A percentile compares a stretch with the other conserved stretches of the same genome.
These are phyloP conservation scores for Coffea canephora DNA, from an alignment of 257 asterid genomes.

Conservation along the genomic window DNA sequence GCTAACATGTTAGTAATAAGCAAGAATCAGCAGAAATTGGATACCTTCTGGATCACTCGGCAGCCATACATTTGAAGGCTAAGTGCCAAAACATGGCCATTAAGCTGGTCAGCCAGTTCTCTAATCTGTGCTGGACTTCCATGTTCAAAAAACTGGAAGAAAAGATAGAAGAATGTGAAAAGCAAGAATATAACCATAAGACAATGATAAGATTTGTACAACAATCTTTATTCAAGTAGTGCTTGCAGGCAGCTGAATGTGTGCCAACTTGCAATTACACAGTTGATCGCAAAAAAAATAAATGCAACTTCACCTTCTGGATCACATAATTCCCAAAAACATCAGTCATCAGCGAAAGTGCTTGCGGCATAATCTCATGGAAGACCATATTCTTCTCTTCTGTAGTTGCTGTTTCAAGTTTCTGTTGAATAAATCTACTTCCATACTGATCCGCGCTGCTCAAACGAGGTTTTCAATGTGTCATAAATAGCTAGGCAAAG, in stretches of 20 bases:
- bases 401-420: slow-evolving; percentile 67
- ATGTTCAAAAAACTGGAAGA: slow-evolving; percentile 71
- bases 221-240: background rate
- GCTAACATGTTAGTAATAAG: background rate
- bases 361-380: slow-evolving; percentile 72
- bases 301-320: slow-evolving; percentile 57
- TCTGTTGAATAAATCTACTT: slow-evolving; percentile 84
- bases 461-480: slow-evolving; percentile 7
- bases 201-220: background rate
- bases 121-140: slow-evolving; percentile 67
- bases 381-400: slow-evolving; percentile 79
- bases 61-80: slow-evolving; percentile 94
- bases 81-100: slow-evolving; percentile 67
- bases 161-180: slow-evolving; percentile 8
- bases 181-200: slow-evolving; percentile 5
- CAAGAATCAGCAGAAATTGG: background rate
- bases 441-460: slow-evolving; percentile 82
- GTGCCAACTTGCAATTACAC: background rate
- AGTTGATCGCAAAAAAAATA: background rate
- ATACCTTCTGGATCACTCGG: slow-evolving; percentile 88
- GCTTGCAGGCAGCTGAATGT: background rate
- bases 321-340: slow-evolving; percentile 87
- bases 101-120: slow-evolving; percentile 62
- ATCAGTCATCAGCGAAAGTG: slow-evolving; percentile 76
- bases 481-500: background rate